Base-by-base conservation (phyloP, 2,329 filamentous ascomycete species). In the Pseudogymnoascus sp. region DNA sequence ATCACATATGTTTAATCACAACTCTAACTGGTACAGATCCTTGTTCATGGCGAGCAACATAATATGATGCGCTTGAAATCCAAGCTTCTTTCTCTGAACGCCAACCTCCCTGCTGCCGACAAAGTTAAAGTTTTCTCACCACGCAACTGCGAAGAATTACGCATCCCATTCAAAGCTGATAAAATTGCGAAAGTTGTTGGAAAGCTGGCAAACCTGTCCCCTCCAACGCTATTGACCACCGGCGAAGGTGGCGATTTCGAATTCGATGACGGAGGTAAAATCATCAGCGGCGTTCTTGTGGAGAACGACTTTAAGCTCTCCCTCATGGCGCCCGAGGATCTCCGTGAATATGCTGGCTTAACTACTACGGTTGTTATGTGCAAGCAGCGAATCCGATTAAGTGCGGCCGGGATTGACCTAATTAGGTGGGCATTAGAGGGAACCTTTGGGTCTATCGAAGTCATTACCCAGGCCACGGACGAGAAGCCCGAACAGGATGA, bases 31-130 rank as follows among this genome's bases (percentile, higher is more conserved):
- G 21, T 9, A 0, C 63, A 93, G 89, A 97, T 99, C 63, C 84
- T 99, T 33, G 94, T 99, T 2, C 94, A 99, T 68, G 94, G 94
- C 61, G 94, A 99, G 72, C 92, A 94, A 69, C 91, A 96, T 72
- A 96, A 97, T 72, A 97, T 97, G 92, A 96, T 94, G 82, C 87
- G 94, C 60, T 79, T 99, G 29, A 96, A 96, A 74, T 97, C 92
- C 2, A 95, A 96, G 71, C 81, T 99, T 1, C 84, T 97, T 3
- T 93, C 91, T n/a, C 82, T 97, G 37, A 97, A 97, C 70, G 86
- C 88, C 29, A 85, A 86, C 66, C 93, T 93, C 71, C 79, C 84
- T 1, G 67, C 39, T 1, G 13, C n/a, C 4, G 79, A 84, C 41
- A 94, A 95, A 67, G 87, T 91, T 66, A 97, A 97, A 73, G 90